These are phyloP conservation scores for Trichosphaerium sp. DNA, from an alignment of 78 protist genomes.

Conservation along the genomic window DNA sequence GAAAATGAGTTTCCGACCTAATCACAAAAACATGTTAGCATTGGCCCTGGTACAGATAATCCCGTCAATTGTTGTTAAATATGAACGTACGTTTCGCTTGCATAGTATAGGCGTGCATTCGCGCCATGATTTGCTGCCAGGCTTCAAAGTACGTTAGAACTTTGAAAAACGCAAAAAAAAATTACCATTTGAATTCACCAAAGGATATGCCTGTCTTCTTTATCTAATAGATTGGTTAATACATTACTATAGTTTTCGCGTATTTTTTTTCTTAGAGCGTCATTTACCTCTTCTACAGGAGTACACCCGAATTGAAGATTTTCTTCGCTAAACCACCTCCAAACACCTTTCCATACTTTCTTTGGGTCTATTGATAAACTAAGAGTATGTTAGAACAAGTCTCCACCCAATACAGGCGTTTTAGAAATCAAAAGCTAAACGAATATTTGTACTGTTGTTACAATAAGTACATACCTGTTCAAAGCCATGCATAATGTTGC, in stretches of 20 bases:
- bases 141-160: not conserved
- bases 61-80: too few relatives aligned
- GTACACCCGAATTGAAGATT: slow-evolving; percentile 52
- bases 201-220: slow-evolving; percentile 3
- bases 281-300: not conserved
- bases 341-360: slow-evolving; percentile 38
- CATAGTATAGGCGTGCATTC: not conserved
- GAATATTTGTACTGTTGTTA: slow-evolving; percentile 7
- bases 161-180: not conserved
- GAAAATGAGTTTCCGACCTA: not conserved
- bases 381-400: too few relatives aligned
- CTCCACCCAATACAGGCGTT: too few relatives aligned
- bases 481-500: not conserved
- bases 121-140: slow-evolving; percentile 2
- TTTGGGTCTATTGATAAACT: slow-evolving; percentile 42
- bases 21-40: not conserved
- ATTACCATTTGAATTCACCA: not conserved
- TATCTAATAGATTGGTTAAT: too few relatives aligned
- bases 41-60: not conserved
- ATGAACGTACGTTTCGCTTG: not conserved
- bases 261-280: too few relatives aligned
- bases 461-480: not conserved
- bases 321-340: slow-evolving; percentile 64
- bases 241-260: too few relatives aligned
- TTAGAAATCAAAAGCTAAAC: slow-evolving; percentile 47